A percentile compares a stretch with the other conserved stretches of the same genome.
Evolutionary conservation across 2,329 filamentous ascomycete species (phyloP).

Genomic region (Waltergamsia citrina): DNA sequence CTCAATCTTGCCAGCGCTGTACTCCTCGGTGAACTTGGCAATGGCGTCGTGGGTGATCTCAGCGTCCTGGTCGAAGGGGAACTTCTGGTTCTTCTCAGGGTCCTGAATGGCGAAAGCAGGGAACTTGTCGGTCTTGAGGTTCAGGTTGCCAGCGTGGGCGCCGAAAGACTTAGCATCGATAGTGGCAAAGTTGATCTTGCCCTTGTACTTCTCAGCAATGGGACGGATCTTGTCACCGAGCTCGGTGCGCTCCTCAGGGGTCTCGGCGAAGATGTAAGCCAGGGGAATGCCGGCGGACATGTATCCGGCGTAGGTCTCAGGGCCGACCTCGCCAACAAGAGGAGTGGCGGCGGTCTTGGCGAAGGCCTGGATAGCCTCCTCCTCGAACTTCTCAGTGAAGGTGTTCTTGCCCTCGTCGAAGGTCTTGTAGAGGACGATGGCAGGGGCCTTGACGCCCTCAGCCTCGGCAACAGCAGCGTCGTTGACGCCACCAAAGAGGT

Average conservation of each 20-base stretch:
- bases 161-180: constrained; percentile 93
- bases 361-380: constrained; percentile 72
- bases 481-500: constrained; percentile 82
- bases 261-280: constrained; percentile 96
- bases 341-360: constrained; percentile 79
- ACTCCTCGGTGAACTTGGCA: constrained; percentile 76
- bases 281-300: constrained; percentile 89
- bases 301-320: constrained; percentile 92
- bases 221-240: constrained; percentile 72
- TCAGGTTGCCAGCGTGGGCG: constrained; percentile 91
- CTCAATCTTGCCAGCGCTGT: constrained; percentile 77
- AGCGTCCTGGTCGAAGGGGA: constrained; percentile 79
- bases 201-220: constrained; percentile 84
- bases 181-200: constrained; percentile 93
- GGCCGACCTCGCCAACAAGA: constrained; percentile 89
- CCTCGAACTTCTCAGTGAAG: constrained; percentile 71
- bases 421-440: constrained; percentile 89
- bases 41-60: constrained; percentile 66
- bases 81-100: constrained; percentile 92
- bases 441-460: constrained; percentile 80
- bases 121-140: constrained; percentile 92
- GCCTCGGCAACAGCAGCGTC: constrained; percentile 79
- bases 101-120: constrained; percentile 97
- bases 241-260: constrained; percentile 74
- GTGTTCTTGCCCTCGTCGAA: constrained; percentile 94